Evolutionary conservation across 2,329 filamentous ascomycete genomes (phyloP).

Genomic region (Cladosporium sp.): DNA sequence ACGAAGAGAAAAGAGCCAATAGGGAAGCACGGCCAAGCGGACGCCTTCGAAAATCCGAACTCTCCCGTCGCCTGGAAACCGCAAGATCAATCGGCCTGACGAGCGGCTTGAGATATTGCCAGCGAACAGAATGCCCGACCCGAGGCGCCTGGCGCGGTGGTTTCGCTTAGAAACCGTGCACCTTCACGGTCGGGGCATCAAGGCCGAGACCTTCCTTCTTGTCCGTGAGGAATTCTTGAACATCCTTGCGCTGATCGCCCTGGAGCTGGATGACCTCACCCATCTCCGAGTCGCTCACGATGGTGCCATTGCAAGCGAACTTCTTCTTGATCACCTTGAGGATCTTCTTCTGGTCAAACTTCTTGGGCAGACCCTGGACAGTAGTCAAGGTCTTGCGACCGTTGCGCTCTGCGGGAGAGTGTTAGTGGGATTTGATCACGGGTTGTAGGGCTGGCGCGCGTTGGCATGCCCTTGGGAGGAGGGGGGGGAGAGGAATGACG

Average conservation of each 20-base stretch:
- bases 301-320: constrained; percentile 99
- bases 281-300: constrained; percentile 93
- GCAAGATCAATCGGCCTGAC: constrained; percentile 12
- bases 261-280: constrained; percentile 99
- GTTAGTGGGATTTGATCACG: not conserved
- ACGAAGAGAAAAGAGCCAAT: constrained; percentile 3
- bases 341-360: constrained; percentile 99
- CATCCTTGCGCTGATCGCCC: constrained; percentile 98
- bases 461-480: no score
- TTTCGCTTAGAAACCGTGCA: constrained; percentile 40
- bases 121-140: constrained; percentile 5
- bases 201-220: constrained; percentile 93
- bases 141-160: not conserved
- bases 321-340: constrained; percentile 99
- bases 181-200: constrained; percentile 96
- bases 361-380: constrained; percentile 96
- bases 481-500: constrained; percentile 46
- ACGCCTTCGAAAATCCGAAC: constrained; percentile 6
- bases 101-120: constrained; percentile 9
- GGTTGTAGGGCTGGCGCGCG: not conserved
- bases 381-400: constrained; percentile 99
- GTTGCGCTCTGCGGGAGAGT: constrained; percentile 77
- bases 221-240: constrained; percentile 94
- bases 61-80: constrained; percentile 2
- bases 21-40: constrained; percentile 1